Base-by-base conservation (phyloP, 139 green algal species). In the Yamagishiella unicocca region DNA sequence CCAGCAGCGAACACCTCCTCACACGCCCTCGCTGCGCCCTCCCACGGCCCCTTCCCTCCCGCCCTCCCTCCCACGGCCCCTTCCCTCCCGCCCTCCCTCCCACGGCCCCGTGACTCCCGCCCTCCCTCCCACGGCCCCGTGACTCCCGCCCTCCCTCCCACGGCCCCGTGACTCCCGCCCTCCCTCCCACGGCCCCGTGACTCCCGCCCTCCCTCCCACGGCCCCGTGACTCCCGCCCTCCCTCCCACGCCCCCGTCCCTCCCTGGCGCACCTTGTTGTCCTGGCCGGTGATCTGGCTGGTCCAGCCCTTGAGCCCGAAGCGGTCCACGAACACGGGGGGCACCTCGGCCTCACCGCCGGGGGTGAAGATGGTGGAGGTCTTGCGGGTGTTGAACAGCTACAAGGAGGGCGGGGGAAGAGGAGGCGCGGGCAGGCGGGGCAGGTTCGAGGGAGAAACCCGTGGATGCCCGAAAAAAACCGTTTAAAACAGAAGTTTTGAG, bases 241-340 rank as follows among this genome's bases (percentile, higher is more conserved):
- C 58, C 19, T 31, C 24, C 58, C 14, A 14, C 58, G 29, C n/a
- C 64, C 64, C 64, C 64, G 6, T 72, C 64, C 64, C 64, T 27
- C 22, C 64, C 31, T 8, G 4, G n/a, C 78, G 19, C 79, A 89
- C 90, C 72, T 91, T 93, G 92, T 94, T 92, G 89, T 94, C 92
- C 87, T 94, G 90, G 5, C 92, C 92, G 29, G 90, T 90, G 55
- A 66, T 78, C 67, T 93, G 82, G 84, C 71, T 90, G 64, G 92
- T 95, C 92, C 92, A 94, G 31, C 95, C 91, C 91, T 99, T 99
- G 70, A 90, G 87, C 40, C 98, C 98, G 31, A 93, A 90, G 64
- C 98, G 93, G 91, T 99, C 96, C 12, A 99, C 95, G 92, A 96
- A 99, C 70, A 99, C 94, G 5, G 94, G 86, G 0, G 97, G 96